Base-by-base conservation (phyloP, 345 rosid genomes). In the Combretum micranthum region DNA sequence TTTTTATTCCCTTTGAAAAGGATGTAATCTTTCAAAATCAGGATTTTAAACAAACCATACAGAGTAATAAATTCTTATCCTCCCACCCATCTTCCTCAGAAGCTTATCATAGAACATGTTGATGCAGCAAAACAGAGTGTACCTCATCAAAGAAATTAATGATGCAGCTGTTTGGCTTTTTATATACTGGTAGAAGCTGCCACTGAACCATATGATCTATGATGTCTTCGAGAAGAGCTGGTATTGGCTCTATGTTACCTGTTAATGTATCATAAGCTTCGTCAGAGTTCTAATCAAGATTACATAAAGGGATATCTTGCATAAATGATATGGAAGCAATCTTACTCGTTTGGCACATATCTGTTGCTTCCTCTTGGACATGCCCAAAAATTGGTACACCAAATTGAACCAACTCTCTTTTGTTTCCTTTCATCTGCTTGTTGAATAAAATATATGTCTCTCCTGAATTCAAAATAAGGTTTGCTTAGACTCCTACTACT, bases 131-230 rank as follows among this genome's bases (percentile, higher is more conserved):
- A 66, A 69, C 57, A 32, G 59, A 62, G 62, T 60, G 65, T 75
- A 88, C 99, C 99, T 87, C 95, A 62, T 93, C 99, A 48, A 93
- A 89, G 90, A 83, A 93, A 78, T 82, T 86, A 61, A 93, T 78
- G 68, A 87, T 78, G 80, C 99, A 93, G 56, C 96, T 96, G 69
- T 87, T 89, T 46, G 99, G 99, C 62, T 72, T 83, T 72, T 89
- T 89, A 55, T 89, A 83, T 72, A 79, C 89, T 20, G 99, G 94
- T 64, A 93, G 79, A 25, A 93, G 62, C 56, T 82, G 90, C 99
- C 99, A 89, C 66, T 79, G 85, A 48, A 89, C 66, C 67, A 93
- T 82, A 63, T 87, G 97, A 64, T 89, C 86, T 42, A 93, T 79
- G 53, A 83, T 87, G 48, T 71, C 66, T 70, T 77, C 79, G 55